phyloP scores from a whole-genome alignment of 2,329 filamentous ascomycete genomes.

The Metarhizium robertsii region DNA sequence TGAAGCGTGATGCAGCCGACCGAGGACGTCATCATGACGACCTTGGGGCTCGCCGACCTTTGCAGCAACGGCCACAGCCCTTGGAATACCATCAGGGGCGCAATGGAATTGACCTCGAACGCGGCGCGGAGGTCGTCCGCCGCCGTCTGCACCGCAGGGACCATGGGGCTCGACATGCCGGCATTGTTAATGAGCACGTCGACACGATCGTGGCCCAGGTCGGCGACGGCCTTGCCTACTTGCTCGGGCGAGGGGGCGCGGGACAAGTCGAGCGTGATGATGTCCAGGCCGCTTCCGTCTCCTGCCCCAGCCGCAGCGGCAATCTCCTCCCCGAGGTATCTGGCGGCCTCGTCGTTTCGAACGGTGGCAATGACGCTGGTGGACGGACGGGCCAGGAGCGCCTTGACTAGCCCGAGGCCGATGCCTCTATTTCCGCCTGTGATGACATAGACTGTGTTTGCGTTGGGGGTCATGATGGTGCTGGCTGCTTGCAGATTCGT shows the following conservation, averaged over 20 bases:
- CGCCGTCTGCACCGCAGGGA: slow-evolving; percentile 18
- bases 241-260: slow-evolving; percentile 13
- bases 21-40: slow-evolving; percentile 26
- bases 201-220: slow-evolving; percentile 26
- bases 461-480: neutral
- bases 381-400: slow-evolving; percentile 38
- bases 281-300: slow-evolving; percentile 18
- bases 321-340: slow-evolving; percentile 10
- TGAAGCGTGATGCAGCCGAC: slow-evolving; percentile 26
- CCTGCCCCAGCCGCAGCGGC: slow-evolving; percentile 15
- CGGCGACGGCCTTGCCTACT: slow-evolving; percentile 13
- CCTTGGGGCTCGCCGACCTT: slow-evolving; percentile 18
- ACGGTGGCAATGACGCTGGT: slow-evolving; percentile 36
- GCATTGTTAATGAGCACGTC: slow-evolving; percentile 45
- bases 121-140: slow-evolving; percentile 25
- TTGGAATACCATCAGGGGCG: slow-evolving; percentile 25
- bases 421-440: slow-evolving; percentile 33
- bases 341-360: slow-evolving; percentile 15
- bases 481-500: slow-evolving; percentile 3
- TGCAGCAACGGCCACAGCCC: slow-evolving; percentile 27
- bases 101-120: slow-evolving; percentile 35
- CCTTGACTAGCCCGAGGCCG: slow-evolving; percentile 25
- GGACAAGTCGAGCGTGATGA: slow-evolving; percentile 28
- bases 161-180: slow-evolving; percentile 25
- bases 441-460: slow-evolving; percentile 25